Evolutionary conservation across 139 green algal genomes (phyloP), one percentile per base, ranked within the genome.

Genomic region (Raphidocelis subcapitata): DNA sequence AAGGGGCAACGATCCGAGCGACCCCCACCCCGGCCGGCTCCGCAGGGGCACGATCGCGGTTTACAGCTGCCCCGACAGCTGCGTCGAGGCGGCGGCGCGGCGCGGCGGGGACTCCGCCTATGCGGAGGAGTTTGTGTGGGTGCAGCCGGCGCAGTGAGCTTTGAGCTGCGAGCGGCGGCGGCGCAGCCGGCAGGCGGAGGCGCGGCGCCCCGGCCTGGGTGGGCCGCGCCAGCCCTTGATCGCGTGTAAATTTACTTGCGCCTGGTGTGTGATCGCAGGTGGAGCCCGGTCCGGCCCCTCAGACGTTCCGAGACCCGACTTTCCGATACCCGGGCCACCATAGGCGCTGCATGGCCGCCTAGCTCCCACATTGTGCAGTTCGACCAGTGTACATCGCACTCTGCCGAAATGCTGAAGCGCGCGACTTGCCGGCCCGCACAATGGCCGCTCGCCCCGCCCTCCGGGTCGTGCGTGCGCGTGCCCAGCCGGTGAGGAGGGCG

Each of bases 61-160:
- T 8, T 96, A 93, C 74, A 88, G 68, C 49, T 96, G 91, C 80
- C 32, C 68, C 1, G 72, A 64, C 24, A 88, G 81, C 46, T 96
- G 91, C 67, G 41, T 46, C 4, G 32, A 31, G 0, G 12, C 70
- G 16, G 76, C 29, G 28, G 36, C 62, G 16, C 52, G 44, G 37
- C 33, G 21, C 15, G 62, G 36, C 33, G 26, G 57, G 2, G 63
- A 61, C 26, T 77, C 73, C 5, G 72, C 77, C 1, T 90, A 90
- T 33, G 36, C 62, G 28, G 85, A 90, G 73, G 85, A 90, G 74
- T 80, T 82, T 75, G 82, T 85, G 31, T 90, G 82, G 82, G 85
- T 90, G 70, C 85, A 90, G 72, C 64, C 76, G 41, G 57, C 75
- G 24, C 76, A 65, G 70, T 31, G 15, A 20, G 35, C 62, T 54